Conservation (phyloP, 768 basidiomycete genomes). For the Russula virescens region DNA sequence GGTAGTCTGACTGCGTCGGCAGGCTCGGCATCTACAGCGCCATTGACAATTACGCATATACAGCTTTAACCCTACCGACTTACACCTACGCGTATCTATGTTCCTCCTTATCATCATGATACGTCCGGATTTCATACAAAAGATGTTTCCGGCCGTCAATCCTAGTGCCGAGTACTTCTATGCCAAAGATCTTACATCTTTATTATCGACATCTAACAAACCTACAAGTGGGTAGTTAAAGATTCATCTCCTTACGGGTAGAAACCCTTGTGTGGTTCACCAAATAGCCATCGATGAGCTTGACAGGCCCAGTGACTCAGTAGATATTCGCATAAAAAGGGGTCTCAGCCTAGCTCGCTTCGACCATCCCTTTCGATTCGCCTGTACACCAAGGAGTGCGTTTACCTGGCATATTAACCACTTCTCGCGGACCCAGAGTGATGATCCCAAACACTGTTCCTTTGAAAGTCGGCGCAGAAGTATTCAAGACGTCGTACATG, state of each 20-base stretch:
- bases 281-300: neutral
- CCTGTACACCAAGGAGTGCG: no score
- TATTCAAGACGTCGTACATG: conserved; percentile 12
- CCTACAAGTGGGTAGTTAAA: no score
- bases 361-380: no score
- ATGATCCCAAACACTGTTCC: neutral
- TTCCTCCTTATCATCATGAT: no score
- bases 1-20: neutral
- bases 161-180: neutral
- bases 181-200: neutral
- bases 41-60: neutral
- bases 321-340: neutral
- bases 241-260: no score
- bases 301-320: no score
- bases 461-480: conserved; percentile 23
- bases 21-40: neutral
- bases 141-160: no score
- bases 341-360: no score
- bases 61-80: neutral
- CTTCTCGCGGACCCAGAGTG: no score
- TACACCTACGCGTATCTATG: neutral
- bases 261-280: no score
- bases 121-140: neutral
- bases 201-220: neutral
- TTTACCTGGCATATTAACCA: no score